Percentiles rank a stretch among this genome's conserved stretches.
Evolutionary conservation across 2,329 filamentous ascomycete genomes (phyloP).

Genomic region (Alternaria dauci): DNA sequence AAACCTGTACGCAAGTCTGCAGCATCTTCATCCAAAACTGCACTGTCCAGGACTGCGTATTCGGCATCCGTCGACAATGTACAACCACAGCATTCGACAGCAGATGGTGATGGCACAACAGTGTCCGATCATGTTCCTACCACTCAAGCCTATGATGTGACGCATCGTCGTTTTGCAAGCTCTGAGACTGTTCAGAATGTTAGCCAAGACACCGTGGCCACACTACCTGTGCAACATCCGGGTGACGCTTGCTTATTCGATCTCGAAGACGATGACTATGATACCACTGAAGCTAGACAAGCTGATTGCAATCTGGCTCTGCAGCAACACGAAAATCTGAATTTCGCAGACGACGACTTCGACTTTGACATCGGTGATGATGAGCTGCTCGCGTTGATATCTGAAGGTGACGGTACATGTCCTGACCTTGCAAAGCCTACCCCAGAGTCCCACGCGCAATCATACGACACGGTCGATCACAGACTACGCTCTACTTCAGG

Average conservation of each 20-base stretch:
- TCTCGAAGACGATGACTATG: neutral
- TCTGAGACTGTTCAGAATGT: neutral
- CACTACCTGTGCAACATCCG: neutral
- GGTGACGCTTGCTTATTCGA: neutral
- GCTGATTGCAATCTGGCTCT: neutral
- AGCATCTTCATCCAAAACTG: neutral
- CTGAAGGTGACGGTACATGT: slow-evolving; percentile 3
- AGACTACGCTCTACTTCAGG: neutral
- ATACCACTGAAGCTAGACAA: neutral
- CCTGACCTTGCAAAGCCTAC: neutral
- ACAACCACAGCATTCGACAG: neutral
- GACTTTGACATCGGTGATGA: slow-evolving; percentile 36
- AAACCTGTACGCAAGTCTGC: slow-evolving; percentile 17
- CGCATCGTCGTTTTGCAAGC: neutral
- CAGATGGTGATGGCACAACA: neutral
- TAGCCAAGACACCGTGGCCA: slow-evolving; percentile 3
- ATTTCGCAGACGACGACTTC: slow-evolving; percentile 22
- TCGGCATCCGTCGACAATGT: neutral
- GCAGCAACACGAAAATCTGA: neutral
- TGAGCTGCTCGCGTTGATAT: slow-evolving; percentile 31
- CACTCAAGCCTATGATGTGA: neutral
- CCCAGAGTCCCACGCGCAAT: slow-evolving; percentile 10
- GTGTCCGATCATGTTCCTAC: neutral
- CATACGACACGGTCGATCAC: neutral
- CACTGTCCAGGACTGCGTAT: neutral